These are phyloP conservation scores for Lepiota subincarnata DNA, from an alignment of 768 basidiomycete species.

Conservation along the genomic window DNA sequence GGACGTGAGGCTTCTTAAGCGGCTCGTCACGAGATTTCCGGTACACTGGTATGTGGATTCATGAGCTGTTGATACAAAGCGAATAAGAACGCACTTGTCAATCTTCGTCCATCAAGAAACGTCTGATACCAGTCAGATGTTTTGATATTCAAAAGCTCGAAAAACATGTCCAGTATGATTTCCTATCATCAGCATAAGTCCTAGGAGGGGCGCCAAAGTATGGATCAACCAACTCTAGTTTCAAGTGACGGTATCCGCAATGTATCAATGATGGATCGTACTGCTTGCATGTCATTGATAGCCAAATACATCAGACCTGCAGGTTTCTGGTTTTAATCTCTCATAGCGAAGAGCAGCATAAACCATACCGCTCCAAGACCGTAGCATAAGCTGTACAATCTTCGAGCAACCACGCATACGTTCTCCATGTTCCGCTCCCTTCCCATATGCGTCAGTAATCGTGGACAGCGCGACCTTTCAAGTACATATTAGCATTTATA, in stretches of 20 bases:
- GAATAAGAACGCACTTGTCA: conserved; percentile 58
- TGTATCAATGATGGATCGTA: conserved; percentile 80
- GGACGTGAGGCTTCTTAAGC: conserved; percentile 28
- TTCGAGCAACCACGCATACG: conserved; percentile 74
- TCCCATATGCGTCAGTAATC: conserved; percentile 91
- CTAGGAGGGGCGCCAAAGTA: not conserved
- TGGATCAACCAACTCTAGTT: conserved; percentile 58
- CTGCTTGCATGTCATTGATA: conserved; percentile 82
- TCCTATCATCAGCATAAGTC: conserved; percentile 50
- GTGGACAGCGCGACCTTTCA: conserved; percentile 77
- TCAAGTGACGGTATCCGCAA: conserved; percentile 86
- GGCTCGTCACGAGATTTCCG: conserved; percentile 44
- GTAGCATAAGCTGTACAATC: conserved; percentile 78
- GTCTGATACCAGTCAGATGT: conserved; percentile 90
- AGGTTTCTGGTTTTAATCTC: not conserved
- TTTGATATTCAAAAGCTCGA: conserved; percentile 88
- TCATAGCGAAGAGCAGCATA: not conserved
- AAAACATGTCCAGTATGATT: conserved; percentile 90
- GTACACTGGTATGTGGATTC: conserved; percentile 49
- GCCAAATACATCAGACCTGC: conserved; percentile 89
- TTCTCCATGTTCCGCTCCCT: conserved; percentile 72
- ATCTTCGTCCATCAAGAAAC: conserved; percentile 82
- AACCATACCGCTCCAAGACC: conserved; percentile 87
- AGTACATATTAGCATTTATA: not conserved
- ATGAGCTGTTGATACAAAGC: not conserved